phyloP scores from a whole-genome alignment of 352 stramenopile species.

The Phytophthora pini region DNA sequence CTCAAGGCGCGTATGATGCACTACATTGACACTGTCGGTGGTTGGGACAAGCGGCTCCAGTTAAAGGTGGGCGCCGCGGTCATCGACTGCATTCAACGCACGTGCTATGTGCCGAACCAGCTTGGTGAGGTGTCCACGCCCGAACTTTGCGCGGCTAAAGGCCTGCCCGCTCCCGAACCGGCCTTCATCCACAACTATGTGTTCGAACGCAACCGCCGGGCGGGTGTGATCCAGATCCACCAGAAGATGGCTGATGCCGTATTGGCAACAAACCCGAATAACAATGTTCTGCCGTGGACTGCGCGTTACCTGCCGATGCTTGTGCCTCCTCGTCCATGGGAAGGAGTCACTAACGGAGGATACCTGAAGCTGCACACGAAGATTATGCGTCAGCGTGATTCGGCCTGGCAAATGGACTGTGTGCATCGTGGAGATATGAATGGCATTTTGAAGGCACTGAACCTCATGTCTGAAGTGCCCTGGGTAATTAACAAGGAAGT shows the following conservation, averaged over 20 bases:
- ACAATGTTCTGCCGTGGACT: constrained; percentile 79
- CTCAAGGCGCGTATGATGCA: constrained; percentile 54
- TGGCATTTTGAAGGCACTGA: constrained; percentile 91
- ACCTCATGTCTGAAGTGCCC: constrained; percentile 92
- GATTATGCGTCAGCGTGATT: constrained; percentile 92
- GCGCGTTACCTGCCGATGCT: constrained; percentile 96
- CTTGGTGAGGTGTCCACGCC: constrained; percentile 39
- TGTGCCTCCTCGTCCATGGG: constrained; percentile 94
- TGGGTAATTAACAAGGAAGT: constrained; percentile 97
- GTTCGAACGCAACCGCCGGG: constrained; percentile 83
- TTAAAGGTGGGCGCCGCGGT: constrained; percentile 90
- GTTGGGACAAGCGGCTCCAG: constrained; percentile 90
- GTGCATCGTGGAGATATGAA: constrained; percentile 88
- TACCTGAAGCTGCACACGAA: constrained; percentile 94
- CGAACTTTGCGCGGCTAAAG: constrained; percentile 39
- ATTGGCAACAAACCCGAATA: constrained; percentile 54
- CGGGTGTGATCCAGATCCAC: constrained; percentile 81
- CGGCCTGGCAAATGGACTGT: constrained; percentile 88
- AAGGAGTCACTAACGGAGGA: constrained; percentile 87
- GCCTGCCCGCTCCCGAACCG: constrained; percentile 34
- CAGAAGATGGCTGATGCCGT: constrained; percentile 60
- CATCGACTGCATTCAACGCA: constrained; percentile 82
- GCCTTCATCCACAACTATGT: constrained; percentile 83
- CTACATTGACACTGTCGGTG: constrained; percentile 75
- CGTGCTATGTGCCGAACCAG: constrained; percentile 68